Base-by-base conservation (phyloP, 768 basidiomycete genomes). In the Austroboletus eburneus region DNA sequence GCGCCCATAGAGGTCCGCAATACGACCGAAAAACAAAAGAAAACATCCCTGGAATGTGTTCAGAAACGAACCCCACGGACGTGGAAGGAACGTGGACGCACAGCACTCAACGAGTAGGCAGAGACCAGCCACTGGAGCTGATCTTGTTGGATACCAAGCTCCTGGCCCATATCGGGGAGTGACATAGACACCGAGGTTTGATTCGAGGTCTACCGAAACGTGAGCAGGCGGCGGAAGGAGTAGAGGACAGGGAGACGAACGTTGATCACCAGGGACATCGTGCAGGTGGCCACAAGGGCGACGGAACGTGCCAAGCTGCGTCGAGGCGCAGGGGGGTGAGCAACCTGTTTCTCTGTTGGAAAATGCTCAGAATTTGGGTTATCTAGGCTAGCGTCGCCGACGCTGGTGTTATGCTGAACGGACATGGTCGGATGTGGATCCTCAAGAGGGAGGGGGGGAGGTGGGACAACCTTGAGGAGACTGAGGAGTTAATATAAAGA, bases 1-100 rank as follows among this genome's bases (percentile, higher is more conserved):
- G 25, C 88, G 75, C 2, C 91, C 90, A 52, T 85, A 81, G 3
- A 88, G 66, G 61, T 92, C 91, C 2, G 89, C 87, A 2, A 92
- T 63, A n/a, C 88, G 73, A 0, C 91, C 91, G 22, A 79, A 81
- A 12, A 89, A 75, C 9, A 92, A 72, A 3, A 91, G 75, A 10
- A 91, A 69, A 56, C 90, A 92, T 8, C 84, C 87, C 87, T 88
- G 17, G 23, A 18, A n/a, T n/a, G 29, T 13, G 9, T 12, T 30
- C 64, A 23, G 57, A 52, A 30, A 42, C 7, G 27, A 25, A 29
- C 18, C 30, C 0, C 9, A 2, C 8, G 13, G 5, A 4, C 5
- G 27, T 14, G 18, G 39, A 6, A 17, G n/a, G 27, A n/a, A 48
- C 59, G 25, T 36, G 24, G n/a, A 65, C 72, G n/a, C 12, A 83